A percentile compares a stretch with the other conserved stretches of the same genome.
phyloP scores from a whole-genome alignment of 139 green algal species.

The Coelastrella sp. region DNA sequence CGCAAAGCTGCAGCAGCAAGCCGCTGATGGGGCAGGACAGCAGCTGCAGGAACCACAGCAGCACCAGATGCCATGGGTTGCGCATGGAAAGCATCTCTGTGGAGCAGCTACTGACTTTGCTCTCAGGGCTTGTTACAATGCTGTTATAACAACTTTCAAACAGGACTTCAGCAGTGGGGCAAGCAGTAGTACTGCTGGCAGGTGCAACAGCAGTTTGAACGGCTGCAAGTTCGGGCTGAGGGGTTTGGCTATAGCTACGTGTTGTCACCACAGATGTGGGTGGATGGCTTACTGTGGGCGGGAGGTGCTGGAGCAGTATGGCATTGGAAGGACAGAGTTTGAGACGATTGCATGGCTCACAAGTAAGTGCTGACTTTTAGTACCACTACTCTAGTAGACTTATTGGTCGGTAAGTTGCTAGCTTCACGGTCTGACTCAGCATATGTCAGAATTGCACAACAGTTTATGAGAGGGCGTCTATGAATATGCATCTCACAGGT shows the following conservation, averaged over 20 bases:
- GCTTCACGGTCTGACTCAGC: neutral
- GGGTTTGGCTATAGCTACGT: neutral
- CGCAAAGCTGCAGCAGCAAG: neutral
- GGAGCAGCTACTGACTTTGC: constrained; percentile 82
- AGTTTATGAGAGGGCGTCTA: too few species aligned
- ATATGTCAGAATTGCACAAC: too few species aligned
- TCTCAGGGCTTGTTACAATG: constrained; percentile 54
- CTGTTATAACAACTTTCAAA: neutral
- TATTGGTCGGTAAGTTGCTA: neutral
- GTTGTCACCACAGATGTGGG: constrained; percentile 56
- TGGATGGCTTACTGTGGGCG: constrained; percentile 78
- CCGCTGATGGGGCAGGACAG: neutral
- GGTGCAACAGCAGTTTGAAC: constrained; percentile 1
- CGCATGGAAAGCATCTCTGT: constrained; percentile 83
- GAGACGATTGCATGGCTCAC: constrained; percentile 14
- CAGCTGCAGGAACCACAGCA: neutral
- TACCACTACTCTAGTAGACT: neutral
- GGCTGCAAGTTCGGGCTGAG: neutral
- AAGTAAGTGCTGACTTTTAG: constrained; percentile 6
- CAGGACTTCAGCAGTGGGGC: neutral
- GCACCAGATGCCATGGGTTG: constrained; percentile 61
- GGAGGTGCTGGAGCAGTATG: neutral
- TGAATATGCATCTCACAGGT: too few species aligned
- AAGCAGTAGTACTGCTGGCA: neutral
- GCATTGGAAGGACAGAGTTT: neutral